Conservation (phyloP, 2,329 filamentous ascomycete genomes). For the Ustilaginoidea virens region DNA sequence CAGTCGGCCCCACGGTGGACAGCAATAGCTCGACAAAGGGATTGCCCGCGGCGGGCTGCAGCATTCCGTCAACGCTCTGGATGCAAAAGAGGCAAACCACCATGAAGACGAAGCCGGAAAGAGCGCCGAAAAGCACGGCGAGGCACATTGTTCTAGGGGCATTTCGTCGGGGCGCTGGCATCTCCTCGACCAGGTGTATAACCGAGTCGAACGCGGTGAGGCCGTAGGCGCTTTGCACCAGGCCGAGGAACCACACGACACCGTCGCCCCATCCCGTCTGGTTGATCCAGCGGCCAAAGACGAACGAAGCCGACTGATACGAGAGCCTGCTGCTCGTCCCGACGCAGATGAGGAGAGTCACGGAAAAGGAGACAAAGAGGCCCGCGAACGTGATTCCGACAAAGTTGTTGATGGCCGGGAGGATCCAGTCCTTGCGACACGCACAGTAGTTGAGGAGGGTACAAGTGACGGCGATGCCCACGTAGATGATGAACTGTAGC, state of each 20-base stretch:
- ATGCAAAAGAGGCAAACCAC: constrained; percentile 35
- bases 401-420: constrained; percentile 38
- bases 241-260: constrained; percentile 41
- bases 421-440: constrained; percentile 25
- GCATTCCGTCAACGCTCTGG: constrained; percentile 25
- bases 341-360: constrained; percentile 36
- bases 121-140: constrained; percentile 31
- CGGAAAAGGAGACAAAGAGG: constrained; percentile 34
- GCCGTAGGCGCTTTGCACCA: constrained; percentile 39
- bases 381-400: constrained; percentile 35
- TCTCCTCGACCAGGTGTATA: constrained; percentile 43
- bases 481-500: constrained; percentile 38
- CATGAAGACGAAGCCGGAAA: constrained; percentile 35
- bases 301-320: constrained; percentile 34
- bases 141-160: constrained; percentile 36
- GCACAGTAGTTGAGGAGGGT: constrained; percentile 34
- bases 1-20: constrained; percentile 17
- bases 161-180: constrained; percentile 33
- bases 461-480: constrained; percentile 30
- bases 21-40: constrained; percentile 34
- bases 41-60: constrained; percentile 23
- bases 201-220: constrained; percentile 42
- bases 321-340: constrained; percentile 25
- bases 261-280: constrained; percentile 35
- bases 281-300: constrained; percentile 33